These are phyloP conservation scores for Fraxinus velutina DNA, from an alignment of 305 asterid genomes.

Conservation along the genomic window DNA sequence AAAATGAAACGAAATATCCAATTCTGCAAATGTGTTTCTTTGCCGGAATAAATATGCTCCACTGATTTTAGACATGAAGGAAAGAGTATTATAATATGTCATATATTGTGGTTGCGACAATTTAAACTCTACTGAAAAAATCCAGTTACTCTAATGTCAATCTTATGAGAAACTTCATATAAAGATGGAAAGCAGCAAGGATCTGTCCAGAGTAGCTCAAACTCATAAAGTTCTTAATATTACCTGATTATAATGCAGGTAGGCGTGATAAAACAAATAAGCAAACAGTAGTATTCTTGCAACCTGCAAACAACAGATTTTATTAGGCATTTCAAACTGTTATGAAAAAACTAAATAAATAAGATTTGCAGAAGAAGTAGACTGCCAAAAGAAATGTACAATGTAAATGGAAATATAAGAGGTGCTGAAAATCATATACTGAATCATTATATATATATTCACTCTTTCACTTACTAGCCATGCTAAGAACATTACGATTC, in stretches of 20 bases:
- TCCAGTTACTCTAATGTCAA: not conserved
- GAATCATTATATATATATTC: not conserved
- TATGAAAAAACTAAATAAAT: not conserved
- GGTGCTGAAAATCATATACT: not conserved
- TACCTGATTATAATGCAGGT: slow-evolving; percentile 58
- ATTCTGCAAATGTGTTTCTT: not conserved
- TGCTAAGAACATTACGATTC: slow-evolving; percentile 50
- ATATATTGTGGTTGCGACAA: not conserved
- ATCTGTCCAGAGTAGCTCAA: not conserved
- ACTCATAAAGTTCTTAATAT: not conserved
- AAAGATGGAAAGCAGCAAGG: not conserved
- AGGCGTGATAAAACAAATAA: slow-evolving; percentile 58
- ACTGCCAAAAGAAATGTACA: not conserved
- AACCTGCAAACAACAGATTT: slow-evolving; percentile 42
- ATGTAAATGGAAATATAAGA: not conserved
- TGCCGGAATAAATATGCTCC: not conserved
- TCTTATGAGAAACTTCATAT: not conserved
- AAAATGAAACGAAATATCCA: not conserved
- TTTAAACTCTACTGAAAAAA: not conserved
- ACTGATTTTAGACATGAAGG: not conserved
- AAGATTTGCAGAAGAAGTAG: not conserved
- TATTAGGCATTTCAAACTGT: not conserved
- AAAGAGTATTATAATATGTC: not conserved
- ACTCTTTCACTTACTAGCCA: slow-evolving; percentile 59
- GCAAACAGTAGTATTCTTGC: slow-evolving; percentile 69